Percentiles rank a stretch among this genome's conserved stretches.
Conservation (phyloP, 2,329 filamentous ascomycete genomes). For the Tolypocladium pustulatum region DNA sequence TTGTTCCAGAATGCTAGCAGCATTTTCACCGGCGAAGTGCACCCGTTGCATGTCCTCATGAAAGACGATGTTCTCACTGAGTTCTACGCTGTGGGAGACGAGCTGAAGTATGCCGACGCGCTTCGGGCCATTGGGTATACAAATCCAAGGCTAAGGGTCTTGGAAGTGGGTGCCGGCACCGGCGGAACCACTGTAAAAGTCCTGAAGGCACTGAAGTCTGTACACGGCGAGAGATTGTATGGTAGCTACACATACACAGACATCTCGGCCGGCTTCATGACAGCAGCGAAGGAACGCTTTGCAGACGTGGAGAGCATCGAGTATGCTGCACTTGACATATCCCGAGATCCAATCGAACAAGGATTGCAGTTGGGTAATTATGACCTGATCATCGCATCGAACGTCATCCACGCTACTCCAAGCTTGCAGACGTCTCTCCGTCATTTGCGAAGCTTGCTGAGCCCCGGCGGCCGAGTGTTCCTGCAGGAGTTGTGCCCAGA, state of each 20-base stretch:
- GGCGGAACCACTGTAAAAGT: slow-evolving; percentile 22
- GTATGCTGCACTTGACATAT: slow-evolving; percentile 3
- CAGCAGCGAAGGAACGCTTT: slow-evolving; percentile 16
- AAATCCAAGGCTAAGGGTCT: slow-evolving; percentile 18
- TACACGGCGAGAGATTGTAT: slow-evolving; percentile 9
- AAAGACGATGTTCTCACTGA: slow-evolving; percentile 2
- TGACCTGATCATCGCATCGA: neutral
- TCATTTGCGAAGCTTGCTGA: neutral
- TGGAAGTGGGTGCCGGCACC: slow-evolving; percentile 31
- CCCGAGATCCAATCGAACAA: neutral
- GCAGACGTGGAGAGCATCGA: slow-evolving; percentile 7
- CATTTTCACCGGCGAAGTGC: slow-evolving; percentile 4
- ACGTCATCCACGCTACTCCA: neutral
- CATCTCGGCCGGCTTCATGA: slow-evolving; percentile 16
- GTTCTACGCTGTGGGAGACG: slow-evolving; percentile 1
- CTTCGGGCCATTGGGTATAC: slow-evolving; percentile 1
- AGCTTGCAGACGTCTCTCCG: neutral
- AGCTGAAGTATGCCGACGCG: neutral
- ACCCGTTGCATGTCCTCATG: slow-evolving; percentile 5
- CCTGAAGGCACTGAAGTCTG: slow-evolving; percentile 11
- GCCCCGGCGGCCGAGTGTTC: neutral
- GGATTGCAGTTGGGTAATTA: neutral
- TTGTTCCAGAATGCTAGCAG: neutral
- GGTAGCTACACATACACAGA: slow-evolving; percentile 20
- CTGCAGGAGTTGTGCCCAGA: neutral